Evolutionary conservation across 1,284 basidiomycete species (phyloP).

Genomic region (Bondarzewia mesenterica): DNA sequence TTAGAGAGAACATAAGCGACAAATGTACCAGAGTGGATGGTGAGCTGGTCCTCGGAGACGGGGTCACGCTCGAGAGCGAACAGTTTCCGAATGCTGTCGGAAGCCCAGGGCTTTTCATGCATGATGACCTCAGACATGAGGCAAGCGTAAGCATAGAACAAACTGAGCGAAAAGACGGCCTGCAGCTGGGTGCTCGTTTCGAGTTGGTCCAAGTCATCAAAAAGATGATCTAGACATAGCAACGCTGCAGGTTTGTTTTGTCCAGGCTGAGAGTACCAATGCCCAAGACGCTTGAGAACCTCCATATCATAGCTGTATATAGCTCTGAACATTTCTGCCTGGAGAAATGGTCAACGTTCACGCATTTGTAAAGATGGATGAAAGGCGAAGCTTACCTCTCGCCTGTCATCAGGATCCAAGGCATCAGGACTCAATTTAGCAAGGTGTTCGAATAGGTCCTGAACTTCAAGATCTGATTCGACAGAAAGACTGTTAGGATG

Average conservation of each 20-base stretch:
- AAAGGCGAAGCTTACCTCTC: too few species aligned
- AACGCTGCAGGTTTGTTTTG: background rate
- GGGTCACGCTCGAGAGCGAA: too few species aligned
- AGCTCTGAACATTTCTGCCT: background rate
- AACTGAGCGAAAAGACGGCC: background rate
- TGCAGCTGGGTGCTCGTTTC: background rate
- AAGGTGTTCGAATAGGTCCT: background rate
- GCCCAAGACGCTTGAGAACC: background rate
- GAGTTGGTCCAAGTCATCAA: background rate
- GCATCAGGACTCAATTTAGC: background rate
- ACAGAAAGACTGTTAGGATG: conserved; percentile 1
- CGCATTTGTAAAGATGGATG: too few species aligned
- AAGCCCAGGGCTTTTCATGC: background rate
- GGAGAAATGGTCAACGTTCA: too few species aligned
- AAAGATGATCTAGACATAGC: background rate
- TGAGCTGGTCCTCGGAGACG: too few species aligned
- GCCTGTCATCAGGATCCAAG: background rate
- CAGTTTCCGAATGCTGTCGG: background rate
- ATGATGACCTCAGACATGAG: background rate
- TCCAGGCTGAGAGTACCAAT: background rate
- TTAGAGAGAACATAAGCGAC: too few species aligned
- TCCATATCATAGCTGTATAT: background rate
- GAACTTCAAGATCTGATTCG: background rate
- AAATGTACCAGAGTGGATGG: too few species aligned
- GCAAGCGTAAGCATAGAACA: background rate